These are phyloP conservation scores for Candida ortonii DNA, from an alignment of 805 yeast genomes.

Conservation along the genomic window DNA sequence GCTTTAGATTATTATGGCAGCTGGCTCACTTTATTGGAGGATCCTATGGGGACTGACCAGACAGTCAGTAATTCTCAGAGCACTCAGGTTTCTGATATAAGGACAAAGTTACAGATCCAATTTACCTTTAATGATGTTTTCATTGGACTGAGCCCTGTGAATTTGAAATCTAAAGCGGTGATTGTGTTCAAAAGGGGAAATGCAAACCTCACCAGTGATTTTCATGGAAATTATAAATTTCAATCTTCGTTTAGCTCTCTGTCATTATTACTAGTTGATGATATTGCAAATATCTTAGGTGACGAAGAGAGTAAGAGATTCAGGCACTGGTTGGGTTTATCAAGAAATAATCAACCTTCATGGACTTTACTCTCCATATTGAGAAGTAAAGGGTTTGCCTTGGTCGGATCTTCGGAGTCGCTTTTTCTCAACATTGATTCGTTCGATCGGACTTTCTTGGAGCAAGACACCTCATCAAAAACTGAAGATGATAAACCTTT, in stretches of 20 bases:
- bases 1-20: slow-evolving; percentile 56
- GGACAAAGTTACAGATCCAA: slow-evolving; percentile 17
- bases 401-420: slow-evolving; percentile 46
- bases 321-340: slow-evolving; percentile 24
- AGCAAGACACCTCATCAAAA: slow-evolving; percentile 9
- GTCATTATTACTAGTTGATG: slow-evolving; percentile 63
- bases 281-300: slow-evolving; percentile 37
- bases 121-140: slow-evolving; percentile 49
- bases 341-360: slow-evolving; percentile 18
- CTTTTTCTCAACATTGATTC: slow-evolving; percentile 33
- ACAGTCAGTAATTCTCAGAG: no score
- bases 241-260: slow-evolving; percentile 46
- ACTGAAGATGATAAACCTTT: slow-evolving; percentile 24
- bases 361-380: slow-evolving; percentile 44
- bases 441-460: slow-evolving; percentile 10
- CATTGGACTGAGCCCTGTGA: slow-evolving; percentile 62
- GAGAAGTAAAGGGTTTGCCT: slow-evolving; percentile 48
- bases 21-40: slow-evolving; percentile 50
- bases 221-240: slow-evolving; percentile 21
- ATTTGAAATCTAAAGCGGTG: slow-evolving; percentile 51
- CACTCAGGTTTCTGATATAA: not conserved
- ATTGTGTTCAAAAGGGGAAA: slow-evolving; percentile 54
- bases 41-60: not conserved
- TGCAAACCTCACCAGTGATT: slow-evolving; percentile 41
- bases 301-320: slow-evolving; percentile 26